phyloP scores from a whole-genome alignment of 2,329 filamentous ascomycete genomes.

The Nakataea oryzae region DNA sequence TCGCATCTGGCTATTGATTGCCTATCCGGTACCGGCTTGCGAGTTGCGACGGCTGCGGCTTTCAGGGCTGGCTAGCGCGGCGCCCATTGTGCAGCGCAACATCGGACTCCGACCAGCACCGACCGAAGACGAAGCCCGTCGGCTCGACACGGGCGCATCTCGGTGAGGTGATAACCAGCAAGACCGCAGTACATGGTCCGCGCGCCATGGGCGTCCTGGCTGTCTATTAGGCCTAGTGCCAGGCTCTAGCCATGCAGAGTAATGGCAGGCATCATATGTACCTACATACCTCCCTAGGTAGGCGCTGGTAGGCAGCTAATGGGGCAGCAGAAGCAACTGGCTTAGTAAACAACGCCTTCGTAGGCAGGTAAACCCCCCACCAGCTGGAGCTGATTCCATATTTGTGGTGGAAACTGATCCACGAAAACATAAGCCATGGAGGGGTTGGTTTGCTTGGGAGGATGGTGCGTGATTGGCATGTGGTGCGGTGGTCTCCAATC shows the following conservation, averaged over 20 bases:
- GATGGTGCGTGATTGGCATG: background rate
- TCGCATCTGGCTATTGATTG: background rate
- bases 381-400: background rate
- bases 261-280: no score
- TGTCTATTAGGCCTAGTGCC: no score
- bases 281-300: no score
- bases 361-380: background rate
- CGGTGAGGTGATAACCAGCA: background rate
- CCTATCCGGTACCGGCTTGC: background rate
- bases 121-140: background rate
- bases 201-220: no score
- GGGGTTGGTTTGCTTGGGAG: no score
- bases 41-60: background rate
- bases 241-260: no score
- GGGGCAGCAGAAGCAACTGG: background rate
- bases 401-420: background rate
- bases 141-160: background rate
- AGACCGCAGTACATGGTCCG: background rate
- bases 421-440: background rate
- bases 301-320: no score
- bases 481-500: no score
- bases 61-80: no score
- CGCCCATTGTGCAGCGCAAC: background rate
- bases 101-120: background rate
- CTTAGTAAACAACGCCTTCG: background rate